These are phyloP conservation scores for Cryphonectria parasitica DNA, from an alignment of 2,329 filamentous ascomycete genomes.

Conservation along the genomic window DNA sequence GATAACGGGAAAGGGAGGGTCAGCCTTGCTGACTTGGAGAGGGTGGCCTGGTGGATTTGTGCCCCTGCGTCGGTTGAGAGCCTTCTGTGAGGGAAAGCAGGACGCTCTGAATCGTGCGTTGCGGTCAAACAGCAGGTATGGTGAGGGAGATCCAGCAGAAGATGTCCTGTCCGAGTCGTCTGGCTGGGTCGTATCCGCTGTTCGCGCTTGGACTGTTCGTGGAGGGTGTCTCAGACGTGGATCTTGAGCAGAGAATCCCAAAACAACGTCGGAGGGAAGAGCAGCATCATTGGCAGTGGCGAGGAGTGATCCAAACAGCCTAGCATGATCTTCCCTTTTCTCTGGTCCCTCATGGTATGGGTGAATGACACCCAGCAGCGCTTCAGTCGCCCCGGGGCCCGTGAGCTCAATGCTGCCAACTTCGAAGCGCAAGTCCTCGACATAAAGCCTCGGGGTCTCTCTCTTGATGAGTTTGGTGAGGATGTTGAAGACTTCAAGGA, in stretches of 20 bases:
- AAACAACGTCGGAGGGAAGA: slow-evolving; percentile 69
- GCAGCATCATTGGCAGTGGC: slow-evolving; percentile 70
- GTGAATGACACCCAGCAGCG: slow-evolving; percentile 70
- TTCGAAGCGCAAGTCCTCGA: slow-evolving; percentile 73
- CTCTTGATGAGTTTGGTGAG: slow-evolving; percentile 61
- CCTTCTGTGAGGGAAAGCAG: slow-evolving; percentile 73
- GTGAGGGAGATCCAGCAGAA: slow-evolving; percentile 32
- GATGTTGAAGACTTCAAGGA: slow-evolving; percentile 69
- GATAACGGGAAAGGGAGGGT: slow-evolving; percentile 79
- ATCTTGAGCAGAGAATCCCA: slow-evolving; percentile 77
- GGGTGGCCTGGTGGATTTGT: slow-evolving; percentile 64
- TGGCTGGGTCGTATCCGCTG: neutral
- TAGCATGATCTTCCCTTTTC: slow-evolving; percentile 46
- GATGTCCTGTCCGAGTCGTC: slow-evolving; percentile 52
- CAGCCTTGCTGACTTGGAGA: slow-evolving; percentile 59
- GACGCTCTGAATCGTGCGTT: slow-evolving; percentile 66
- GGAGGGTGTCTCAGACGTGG: slow-evolving; percentile 81
- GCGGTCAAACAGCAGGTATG: slow-evolving; percentile 69
- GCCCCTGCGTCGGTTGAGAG: slow-evolving; percentile 76
- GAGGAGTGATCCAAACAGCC: slow-evolving; percentile 55
- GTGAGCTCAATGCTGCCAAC: slow-evolving; percentile 62
- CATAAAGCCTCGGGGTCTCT: slow-evolving; percentile 62
- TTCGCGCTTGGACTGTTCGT: slow-evolving; percentile 48
- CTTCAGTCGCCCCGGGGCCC: slow-evolving; percentile 76
- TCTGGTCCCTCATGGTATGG: slow-evolving; percentile 46